These are phyloP conservation scores for Phellopilus nigrolimitatus DNA, from an alignment of 1,284 basidiomycete genomes.

Conservation along the genomic window DNA sequence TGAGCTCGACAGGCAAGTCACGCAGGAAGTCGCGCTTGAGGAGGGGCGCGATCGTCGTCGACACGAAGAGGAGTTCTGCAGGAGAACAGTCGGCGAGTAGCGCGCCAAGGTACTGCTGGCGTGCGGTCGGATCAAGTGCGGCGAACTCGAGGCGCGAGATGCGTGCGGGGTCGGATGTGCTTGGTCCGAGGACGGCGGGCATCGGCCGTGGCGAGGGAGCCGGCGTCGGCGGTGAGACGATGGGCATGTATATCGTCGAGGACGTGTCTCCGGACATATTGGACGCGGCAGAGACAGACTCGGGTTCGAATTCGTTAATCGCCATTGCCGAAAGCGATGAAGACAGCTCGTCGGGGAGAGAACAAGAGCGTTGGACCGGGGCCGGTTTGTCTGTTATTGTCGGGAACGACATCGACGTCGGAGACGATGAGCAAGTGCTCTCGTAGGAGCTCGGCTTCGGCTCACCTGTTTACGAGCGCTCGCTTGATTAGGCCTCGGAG, in stretches of 20 bases:
- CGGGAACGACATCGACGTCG: neutral
- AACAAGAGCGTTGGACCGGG: neutral
- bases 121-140: conserved; percentile 36
- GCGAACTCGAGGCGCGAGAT: conserved; percentile 34
- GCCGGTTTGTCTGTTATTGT: neutral
- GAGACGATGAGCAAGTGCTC: no score
- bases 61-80: conserved; percentile 77
- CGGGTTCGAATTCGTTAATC: neutral
- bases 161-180: conserved; percentile 27
- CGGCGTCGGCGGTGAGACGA: conserved; percentile 63
- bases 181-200: conserved; percentile 22
- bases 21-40: conserved; percentile 86
- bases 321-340: conserved; percentile 6
- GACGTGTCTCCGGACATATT: conserved; percentile 10
- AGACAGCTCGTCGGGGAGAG: neutral
- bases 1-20: conserved; percentile 81
- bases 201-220: conserved; percentile 55
- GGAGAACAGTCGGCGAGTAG: conserved; percentile 65
- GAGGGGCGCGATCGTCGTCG: conserved; percentile 69
- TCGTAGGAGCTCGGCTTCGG: no score
- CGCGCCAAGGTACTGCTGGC: conserved; percentile 58
- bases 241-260: conserved; percentile 47
- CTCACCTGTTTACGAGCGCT: no score
- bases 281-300: neutral
- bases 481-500: no score